Base-by-base conservation (phyloP, 1,139 yeast species). In the Yamadazyma epiphylla region DNA sequence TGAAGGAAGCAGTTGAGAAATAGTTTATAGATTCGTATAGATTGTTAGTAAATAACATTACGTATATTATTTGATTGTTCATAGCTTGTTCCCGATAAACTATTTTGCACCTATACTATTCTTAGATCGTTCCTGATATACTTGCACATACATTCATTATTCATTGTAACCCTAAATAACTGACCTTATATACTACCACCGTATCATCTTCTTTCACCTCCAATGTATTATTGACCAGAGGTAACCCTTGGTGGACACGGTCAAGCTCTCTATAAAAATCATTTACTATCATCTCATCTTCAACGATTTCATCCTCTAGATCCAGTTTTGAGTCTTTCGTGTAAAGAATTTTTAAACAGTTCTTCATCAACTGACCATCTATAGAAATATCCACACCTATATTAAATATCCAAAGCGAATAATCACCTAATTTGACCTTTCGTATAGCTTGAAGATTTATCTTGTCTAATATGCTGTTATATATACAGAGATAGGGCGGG, bases 321-420 rank as follows among this genome's bases (percentile, higher is more conserved):
- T 35, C 37, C 3, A 34, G 33, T 17, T 26, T 26, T 2, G 31
- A 29, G 7, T 21, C 24, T 9, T 33, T 28, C 33, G 38, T 66
- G 35, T 70, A 66, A 28, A 66, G 60, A 1, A 76, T 46, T 41
- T 77, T 77, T 17, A 72, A 48, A 2, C 67, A 66, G 46, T 55
- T 52, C 13, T 35, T 31, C 11, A 49, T 37, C 12, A 29, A 25
- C 3, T 27, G 40, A 2, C 30, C 49, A 5, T 48, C 49, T 5
- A 49, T 27, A 23, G 57, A 22, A 39, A 60, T 26, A 51, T 53
- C 47, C 24, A 39, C 58, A 1, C 79, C 81, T 4, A 70, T 57
- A 41, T 70, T 77, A 47, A 80, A 68, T 1, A 80, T 67, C 87
- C 88, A 82, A 1, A 78, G 29, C 19, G 44, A 60, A 53, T 88